A percentile compares a stretch with the other conserved stretches of the same genome.
phyloP scores from a whole-genome alignment of 2,329 filamentous ascomycete species.

The Ophiognomonia clavigignenti-juglandacearum region DNA sequence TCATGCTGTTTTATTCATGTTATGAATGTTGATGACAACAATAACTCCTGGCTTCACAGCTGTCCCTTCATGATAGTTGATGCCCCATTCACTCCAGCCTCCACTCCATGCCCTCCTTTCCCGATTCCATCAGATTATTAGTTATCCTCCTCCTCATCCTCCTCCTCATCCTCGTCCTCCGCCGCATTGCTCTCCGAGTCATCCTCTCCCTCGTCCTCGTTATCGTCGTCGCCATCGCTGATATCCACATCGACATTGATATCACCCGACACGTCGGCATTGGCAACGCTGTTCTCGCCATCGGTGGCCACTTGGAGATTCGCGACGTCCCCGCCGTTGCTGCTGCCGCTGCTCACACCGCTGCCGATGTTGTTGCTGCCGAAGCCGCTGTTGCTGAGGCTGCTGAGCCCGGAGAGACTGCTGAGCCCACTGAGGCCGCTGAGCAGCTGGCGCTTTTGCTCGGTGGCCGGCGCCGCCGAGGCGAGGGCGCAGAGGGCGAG shows the following conservation, averaged over 20 bases:
- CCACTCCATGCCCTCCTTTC: too few relatives aligned
- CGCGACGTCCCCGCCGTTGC: neutral
- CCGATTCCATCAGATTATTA: too few relatives aligned
- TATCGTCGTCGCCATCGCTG: neutral
- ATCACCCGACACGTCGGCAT: neutral
- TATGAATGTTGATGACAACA: too few relatives aligned
- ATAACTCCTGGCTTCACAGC: too few relatives aligned
- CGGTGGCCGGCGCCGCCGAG: neutral
- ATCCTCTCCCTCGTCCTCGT: neutral
- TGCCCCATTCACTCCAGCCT: too few relatives aligned
- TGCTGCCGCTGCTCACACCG: too few relatives aligned
- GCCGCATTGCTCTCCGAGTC: neutral
- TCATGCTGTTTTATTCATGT: neutral
- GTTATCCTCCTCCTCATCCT: neutral
- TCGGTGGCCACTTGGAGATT: neutral
- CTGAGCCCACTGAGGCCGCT: neutral
- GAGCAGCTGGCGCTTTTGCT: neutral
- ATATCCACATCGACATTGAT: neutral
- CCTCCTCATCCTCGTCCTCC: neutral
- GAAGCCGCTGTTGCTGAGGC: neutral
- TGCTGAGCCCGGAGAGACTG: too few relatives aligned
- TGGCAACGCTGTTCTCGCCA: neutral
- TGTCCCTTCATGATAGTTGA: too few relatives aligned
- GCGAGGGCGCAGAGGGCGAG: neutral
- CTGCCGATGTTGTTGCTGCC: neutral